Percentiles rank a stretch among this genome's conserved stretches.
Conservation (phyloP, 495 filamentous ascomycete species). For the Ascobolus immersus region DNA sequence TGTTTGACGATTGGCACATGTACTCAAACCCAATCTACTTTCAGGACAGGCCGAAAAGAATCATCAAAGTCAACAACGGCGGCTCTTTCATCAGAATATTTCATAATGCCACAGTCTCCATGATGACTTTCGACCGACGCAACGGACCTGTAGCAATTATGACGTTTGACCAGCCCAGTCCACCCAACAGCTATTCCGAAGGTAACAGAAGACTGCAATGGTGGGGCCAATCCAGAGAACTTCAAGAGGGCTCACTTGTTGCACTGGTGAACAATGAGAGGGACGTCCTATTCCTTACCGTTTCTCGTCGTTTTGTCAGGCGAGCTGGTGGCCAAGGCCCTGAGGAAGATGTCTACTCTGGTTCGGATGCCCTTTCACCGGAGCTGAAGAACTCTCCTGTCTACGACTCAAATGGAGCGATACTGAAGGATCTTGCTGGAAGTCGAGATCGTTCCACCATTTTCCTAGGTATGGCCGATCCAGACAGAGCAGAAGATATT, state of each 20-base stretch:
- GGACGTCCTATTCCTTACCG: too few species aligned
- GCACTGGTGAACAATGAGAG: constrained; percentile 27
- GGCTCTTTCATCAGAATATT: constrained; percentile 20
- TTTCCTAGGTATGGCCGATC: constrained; percentile 12
- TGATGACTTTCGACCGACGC: too few species aligned
- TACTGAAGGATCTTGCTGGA: constrained; percentile 9
- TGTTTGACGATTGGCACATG: constrained; percentile 17
- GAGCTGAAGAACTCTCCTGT: neutral
- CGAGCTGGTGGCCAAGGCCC: too few species aligned
- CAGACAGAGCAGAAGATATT: constrained; percentile 3
- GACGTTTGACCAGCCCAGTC: constrained; percentile 29
- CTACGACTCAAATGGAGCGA: neutral
- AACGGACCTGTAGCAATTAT: too few species aligned
- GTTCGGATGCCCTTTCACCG: too few species aligned
- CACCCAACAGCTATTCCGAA: constrained; percentile 9
- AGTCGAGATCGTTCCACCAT: constrained; percentile 13
- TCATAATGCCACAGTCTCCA: constrained; percentile 14
- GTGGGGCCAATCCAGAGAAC: constrained; percentile 33
- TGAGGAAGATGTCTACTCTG: too few species aligned
- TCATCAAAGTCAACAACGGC: constrained; percentile 4
- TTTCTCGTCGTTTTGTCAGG: too few species aligned
- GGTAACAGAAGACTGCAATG: constrained; percentile 29
- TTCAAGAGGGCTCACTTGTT: constrained; percentile 31
- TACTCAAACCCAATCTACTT: too few species aligned
- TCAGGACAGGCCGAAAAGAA: constrained; percentile 4